Percentiles rank a stretch among this genome's conserved stretches.
Conservation (phyloP, 768 basidiomycete species). For the Boletus eberwhitei region DNA sequence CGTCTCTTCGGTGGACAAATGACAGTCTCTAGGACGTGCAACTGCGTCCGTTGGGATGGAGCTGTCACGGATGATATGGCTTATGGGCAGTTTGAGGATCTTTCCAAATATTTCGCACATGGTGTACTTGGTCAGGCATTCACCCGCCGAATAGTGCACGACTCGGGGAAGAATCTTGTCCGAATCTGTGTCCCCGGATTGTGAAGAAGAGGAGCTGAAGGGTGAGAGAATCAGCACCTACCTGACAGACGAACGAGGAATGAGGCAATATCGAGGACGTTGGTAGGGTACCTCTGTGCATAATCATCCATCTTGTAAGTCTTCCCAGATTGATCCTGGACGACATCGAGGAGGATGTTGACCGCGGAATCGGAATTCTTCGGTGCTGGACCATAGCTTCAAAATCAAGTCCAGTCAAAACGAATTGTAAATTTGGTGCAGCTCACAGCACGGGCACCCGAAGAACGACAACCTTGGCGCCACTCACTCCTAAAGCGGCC, state of each 20-base stretch:
- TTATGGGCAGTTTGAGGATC: constrained; percentile 65
- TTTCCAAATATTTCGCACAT: constrained; percentile 80
- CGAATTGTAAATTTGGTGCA: background rate
- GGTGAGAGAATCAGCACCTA: constrained; percentile 31
- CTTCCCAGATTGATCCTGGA: constrained; percentile 84
- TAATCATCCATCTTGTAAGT: constrained; percentile 95
- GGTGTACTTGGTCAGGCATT: constrained; percentile 89
- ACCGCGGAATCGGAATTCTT: constrained; percentile 87
- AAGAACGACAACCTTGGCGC: constrained; percentile 63
- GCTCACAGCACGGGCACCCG: constrained; percentile 86
- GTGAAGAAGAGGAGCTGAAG: background rate
- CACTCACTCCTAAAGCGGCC: constrained; percentile 59
- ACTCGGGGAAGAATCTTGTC: constrained; percentile 43
- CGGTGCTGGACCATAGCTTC: constrained; percentile 82
- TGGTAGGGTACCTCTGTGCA: constrained; percentile 90
- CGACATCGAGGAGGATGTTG: constrained; percentile 84
- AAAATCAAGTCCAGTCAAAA: constrained; percentile 2
- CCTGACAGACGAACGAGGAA: constrained; percentile 78
- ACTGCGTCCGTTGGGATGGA: constrained; percentile 67
- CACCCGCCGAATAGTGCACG: constrained; percentile 80
- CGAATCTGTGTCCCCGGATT: constrained; percentile 27
- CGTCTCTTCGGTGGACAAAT: constrained; percentile 74
- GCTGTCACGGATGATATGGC: constrained; percentile 71
- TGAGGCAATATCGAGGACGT: constrained; percentile 79
- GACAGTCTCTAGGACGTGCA: constrained; percentile 75